These are phyloP conservation scores for Cutaneotrichosporon sp. DNA, from an alignment of 1,284 basidiomycete species.

Conservation along the genomic window DNA sequence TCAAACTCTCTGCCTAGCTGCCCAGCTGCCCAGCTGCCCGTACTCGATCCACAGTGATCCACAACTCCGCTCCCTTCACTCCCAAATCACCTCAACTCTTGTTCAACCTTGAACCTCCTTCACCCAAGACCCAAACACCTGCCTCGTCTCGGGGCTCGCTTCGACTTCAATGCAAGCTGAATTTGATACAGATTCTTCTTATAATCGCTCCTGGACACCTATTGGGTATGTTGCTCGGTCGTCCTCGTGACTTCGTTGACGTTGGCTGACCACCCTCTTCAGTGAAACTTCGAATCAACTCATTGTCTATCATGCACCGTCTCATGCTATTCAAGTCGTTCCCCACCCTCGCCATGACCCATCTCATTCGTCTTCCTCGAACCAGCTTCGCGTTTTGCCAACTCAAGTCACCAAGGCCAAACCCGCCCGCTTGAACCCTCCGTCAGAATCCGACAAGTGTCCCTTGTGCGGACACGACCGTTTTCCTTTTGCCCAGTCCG, in stretches of 20 bases:
- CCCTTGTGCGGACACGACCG: conserved; percentile 38
- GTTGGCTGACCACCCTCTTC: neutral
- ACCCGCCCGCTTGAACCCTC: neutral
- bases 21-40: too few relatives aligned
- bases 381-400: neutral
- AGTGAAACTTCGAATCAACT: conserved; percentile 71
- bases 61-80: neutral
- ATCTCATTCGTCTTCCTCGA: conserved; percentile 19
- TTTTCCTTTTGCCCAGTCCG: neutral
- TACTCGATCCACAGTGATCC: neutral
- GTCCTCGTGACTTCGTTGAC: neutral
- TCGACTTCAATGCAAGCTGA: conserved; percentile 11
- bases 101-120: too few relatives aligned
- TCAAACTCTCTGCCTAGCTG: neutral
- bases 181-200: neutral
- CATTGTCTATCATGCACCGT: conserved; percentile 81
- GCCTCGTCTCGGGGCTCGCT: neutral
- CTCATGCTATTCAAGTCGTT: conserved; percentile 72
- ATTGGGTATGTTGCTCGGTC: conserved; percentile 27
- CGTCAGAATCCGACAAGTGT: conserved; percentile 42
- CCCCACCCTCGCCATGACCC: conserved; percentile 22
- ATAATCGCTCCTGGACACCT: conserved; percentile 27
- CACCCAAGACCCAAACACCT: neutral
- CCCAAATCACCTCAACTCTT: too few relatives aligned
- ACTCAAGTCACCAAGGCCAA: neutral